phyloP scores from a whole-genome alignment of 2,329 filamentous ascomycete species.

The Annulohypoxylon truncatum region DNA sequence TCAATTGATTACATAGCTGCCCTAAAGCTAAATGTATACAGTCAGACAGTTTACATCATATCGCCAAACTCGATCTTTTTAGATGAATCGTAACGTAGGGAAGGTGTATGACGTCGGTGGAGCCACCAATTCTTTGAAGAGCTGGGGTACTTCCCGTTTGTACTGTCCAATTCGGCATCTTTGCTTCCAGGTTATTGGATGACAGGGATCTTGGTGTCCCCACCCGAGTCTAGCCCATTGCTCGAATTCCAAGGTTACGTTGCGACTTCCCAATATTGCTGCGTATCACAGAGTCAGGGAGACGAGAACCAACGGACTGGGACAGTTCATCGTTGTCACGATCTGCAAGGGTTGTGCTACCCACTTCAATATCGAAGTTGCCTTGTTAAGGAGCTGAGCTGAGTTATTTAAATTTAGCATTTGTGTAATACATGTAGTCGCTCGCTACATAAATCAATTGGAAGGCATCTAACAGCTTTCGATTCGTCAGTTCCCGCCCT shows the following conservation, averaged over 20 bases:
- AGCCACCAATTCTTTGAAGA: conserved; percentile 20
- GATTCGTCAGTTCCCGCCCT: background rate
- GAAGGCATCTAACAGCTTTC: background rate
- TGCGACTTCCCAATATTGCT: background rate
- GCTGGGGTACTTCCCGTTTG: conserved; percentile 1
- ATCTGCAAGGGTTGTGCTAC: conserved; percentile 3
- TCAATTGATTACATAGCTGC: conserved; percentile 22
- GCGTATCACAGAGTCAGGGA: conserved; percentile 18
- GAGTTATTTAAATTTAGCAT: background rate
- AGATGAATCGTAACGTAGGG: conserved; percentile 24
- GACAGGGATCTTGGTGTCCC: conserved; percentile 3
- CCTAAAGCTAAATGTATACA: background rate
- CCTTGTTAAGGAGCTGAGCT: background rate
- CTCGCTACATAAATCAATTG: background rate
- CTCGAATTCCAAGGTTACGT: conserved; percentile 7
- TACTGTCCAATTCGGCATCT: conserved; percentile 7
- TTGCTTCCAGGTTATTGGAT: conserved; percentile 25
- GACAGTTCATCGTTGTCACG: conserved; percentile 11
- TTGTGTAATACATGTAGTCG: background rate
- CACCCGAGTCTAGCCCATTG: conserved; percentile 9
- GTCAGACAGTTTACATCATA: conserved; percentile 37
- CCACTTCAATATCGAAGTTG: background rate
- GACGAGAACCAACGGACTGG: conserved; percentile 25
- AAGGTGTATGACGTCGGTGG: conserved; percentile 42
- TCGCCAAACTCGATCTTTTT: conserved; percentile 17